A percentile compares a stretch with the other conserved stretches of the same genome.
Conservation (phyloP, 1,139 yeast species). For the Lodderomyces elongisporus region DNA sequence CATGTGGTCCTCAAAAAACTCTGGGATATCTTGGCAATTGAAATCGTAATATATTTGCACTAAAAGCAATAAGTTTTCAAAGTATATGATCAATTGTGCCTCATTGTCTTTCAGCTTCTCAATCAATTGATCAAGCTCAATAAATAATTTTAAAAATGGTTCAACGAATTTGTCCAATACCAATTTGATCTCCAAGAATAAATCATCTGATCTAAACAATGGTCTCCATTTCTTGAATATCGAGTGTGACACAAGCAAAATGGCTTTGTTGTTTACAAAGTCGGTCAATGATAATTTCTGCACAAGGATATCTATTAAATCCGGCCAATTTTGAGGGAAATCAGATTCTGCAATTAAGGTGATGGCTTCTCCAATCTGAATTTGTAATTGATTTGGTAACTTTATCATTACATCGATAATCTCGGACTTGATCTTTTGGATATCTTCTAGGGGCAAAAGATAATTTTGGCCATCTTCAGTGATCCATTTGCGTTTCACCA, state of each 20-base stretch:
- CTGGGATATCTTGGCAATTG: slow-evolving; percentile 97
- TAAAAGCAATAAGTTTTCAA: slow-evolving; percentile 68
- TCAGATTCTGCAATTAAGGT: slow-evolving; percentile 93
- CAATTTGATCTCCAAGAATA: slow-evolving; percentile 79
- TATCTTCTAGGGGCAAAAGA: slow-evolving; percentile 57
- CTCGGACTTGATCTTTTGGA: slow-evolving; percentile 63
- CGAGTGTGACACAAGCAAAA: slow-evolving; percentile 87
- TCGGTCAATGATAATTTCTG: slow-evolving; percentile 58
- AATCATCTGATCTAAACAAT: slow-evolving; percentile 81
- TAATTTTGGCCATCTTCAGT: slow-evolving; percentile 78
- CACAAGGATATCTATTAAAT: slow-evolving; percentile 72
- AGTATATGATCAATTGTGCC: slow-evolving; percentile 48
- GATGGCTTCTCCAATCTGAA: slow-evolving; percentile 91
- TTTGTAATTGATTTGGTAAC: slow-evolving; percentile 69
- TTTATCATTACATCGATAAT: slow-evolving; percentile 79
- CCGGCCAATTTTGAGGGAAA: slow-evolving; percentile 87
- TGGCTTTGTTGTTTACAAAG: slow-evolving; percentile 76
- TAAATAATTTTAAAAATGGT: slow-evolving; percentile 69
- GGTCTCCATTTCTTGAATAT: slow-evolving; percentile 98
- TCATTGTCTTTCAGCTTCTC: slow-evolving; percentile 28
- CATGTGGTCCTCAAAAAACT: slow-evolving; percentile 91
- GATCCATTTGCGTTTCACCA: slow-evolving; percentile 80
- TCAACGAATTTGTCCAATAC: slow-evolving; percentile 82
- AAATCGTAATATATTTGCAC: slow-evolving; percentile 85
- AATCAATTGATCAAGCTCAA: slow-evolving; percentile 63